A percentile compares a stretch with the other conserved stretches of the same genome.
These are phyloP conservation scores for Lachnellula cervina DNA, from an alignment of 2,329 filamentous ascomycete genomes.

Conservation along the genomic window DNA sequence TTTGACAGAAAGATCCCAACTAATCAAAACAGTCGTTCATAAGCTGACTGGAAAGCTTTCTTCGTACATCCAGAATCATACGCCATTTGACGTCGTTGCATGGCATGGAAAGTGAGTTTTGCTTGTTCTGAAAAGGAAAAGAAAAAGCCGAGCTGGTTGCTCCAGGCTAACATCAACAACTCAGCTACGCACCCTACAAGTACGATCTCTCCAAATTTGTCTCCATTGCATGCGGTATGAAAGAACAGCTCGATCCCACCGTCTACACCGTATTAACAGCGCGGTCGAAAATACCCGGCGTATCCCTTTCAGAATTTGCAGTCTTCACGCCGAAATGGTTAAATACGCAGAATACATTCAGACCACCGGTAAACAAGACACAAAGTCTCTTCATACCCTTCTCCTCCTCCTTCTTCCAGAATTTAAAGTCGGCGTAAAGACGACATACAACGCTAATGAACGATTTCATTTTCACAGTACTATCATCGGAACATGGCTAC, in stretches of 20 bases:
- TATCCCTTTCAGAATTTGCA: slow-evolving; percentile 58
- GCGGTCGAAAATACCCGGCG: slow-evolving; percentile 46
- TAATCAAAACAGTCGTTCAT: slow-evolving; percentile 38
- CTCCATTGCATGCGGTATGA: slow-evolving; percentile 52
- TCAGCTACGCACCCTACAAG: slow-evolving; percentile 54
- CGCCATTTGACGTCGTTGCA: slow-evolving; percentile 70
- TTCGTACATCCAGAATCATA: slow-evolving; percentile 58
- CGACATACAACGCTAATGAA: too few relatives aligned
- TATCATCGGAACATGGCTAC: slow-evolving; percentile 49
- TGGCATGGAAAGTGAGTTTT: slow-evolving; percentile 73
- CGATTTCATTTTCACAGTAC: slow-evolving; percentile 29
- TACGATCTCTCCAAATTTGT: slow-evolving; percentile 63
- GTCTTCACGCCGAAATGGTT: slow-evolving; percentile 63
- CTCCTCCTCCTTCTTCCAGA: too few relatives aligned
- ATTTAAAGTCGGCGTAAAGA: too few relatives aligned
- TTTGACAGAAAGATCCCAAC: slow-evolving; percentile 33
- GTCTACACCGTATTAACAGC: slow-evolving; percentile 62
- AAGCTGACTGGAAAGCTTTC: slow-evolving; percentile 65
- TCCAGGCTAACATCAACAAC: background rate
- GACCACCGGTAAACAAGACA: slow-evolving; percentile 35
- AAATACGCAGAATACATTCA: slow-evolving; percentile 52
- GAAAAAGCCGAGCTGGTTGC: too few relatives aligned
- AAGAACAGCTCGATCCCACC: slow-evolving; percentile 61
- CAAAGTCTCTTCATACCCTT: too few relatives aligned
- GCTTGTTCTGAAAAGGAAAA: slow-evolving; percentile 18